Conservation (phyloP, 192 early-diverging fungal genomes). For the Spizellomyces punctatus region DNA sequence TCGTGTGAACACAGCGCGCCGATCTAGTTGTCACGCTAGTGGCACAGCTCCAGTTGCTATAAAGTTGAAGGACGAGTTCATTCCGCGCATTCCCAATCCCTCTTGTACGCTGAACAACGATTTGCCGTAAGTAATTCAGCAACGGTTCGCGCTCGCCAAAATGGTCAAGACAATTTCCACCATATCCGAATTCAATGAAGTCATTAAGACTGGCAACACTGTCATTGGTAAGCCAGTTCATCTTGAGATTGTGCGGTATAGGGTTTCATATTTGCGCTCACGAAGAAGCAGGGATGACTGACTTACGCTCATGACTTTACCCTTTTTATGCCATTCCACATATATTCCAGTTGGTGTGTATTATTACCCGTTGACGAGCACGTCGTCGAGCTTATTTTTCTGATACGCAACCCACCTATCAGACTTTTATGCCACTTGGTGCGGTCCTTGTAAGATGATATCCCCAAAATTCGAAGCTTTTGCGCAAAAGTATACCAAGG, state of each 20-base stretch:
- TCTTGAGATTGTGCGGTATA: not conserved
- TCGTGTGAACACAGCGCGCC: no score
- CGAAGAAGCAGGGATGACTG: not conserved
- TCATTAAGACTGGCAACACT: constrained; percentile 28
- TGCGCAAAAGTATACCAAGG: constrained; percentile 42
- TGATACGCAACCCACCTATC: not conserved
- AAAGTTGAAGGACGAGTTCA: no score
- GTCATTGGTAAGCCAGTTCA: constrained; percentile 36
- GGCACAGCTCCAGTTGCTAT: no score
- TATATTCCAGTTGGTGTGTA: constrained; percentile 11
- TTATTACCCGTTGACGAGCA: not conserved
- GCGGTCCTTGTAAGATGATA: constrained; percentile 59
- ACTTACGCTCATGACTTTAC: constrained; percentile 5
- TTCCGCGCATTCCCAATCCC: no score
- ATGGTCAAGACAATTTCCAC: not conserved
- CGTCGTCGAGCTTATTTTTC: not conserved
- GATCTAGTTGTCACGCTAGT: no score
- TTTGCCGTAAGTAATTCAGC: no score
- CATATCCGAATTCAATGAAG: constrained; percentile 30
- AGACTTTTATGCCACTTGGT: constrained; percentile 45
- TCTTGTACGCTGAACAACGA: no score
- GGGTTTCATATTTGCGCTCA: not conserved
- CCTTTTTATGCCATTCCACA: not conserved
- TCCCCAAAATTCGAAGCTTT: constrained; percentile 47
- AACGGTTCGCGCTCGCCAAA: no score